Percentiles rank a stretch among this genome's conserved stretches.
Evolutionary conservation across 2,329 filamentous ascomycete species (phyloP).

Genomic region (Hymenoscyphus repandus): DNA sequence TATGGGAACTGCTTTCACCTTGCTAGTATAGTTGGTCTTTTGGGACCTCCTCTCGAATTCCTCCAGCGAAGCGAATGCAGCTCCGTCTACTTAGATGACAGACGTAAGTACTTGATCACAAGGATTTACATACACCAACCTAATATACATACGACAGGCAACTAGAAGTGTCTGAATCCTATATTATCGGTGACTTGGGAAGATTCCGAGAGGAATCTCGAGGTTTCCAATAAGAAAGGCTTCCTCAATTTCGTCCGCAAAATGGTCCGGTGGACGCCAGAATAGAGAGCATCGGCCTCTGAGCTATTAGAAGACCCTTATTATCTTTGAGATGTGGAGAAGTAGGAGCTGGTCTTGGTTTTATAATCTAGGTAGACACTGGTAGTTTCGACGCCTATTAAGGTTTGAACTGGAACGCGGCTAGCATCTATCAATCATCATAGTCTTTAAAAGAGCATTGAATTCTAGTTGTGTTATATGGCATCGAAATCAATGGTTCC

Average conservation of each 20-base stretch:
- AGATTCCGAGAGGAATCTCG: slow-evolving; percentile 20
- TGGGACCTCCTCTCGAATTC: slow-evolving; percentile 26
- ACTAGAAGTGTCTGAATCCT: slow-evolving; percentile 24
- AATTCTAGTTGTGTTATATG: too few species aligned
- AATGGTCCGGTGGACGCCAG: slow-evolving; percentile 22
- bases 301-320: slow-evolving; percentile 23
- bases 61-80: slow-evolving; percentile 23
- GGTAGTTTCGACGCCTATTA: too few species aligned
- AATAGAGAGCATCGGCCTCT: slow-evolving; percentile 19
- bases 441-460: too few species aligned
- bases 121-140: slow-evolving; percentile 12
- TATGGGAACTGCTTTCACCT: slow-evolving; percentile 24
- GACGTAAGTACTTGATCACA: slow-evolving; percentile 19
- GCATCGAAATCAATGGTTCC: too few species aligned
- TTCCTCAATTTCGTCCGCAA: slow-evolving; percentile 23
- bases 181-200: slow-evolving; percentile 18
- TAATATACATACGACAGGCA: slow-evolving; percentile 20
- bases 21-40: slow-evolving; percentile 25
- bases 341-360: too few species aligned
- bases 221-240: slow-evolving; percentile 16
- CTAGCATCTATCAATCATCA: too few species aligned
- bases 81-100: slow-evolving; percentile 25
- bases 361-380: too few species aligned
- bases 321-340: slow-evolving; percentile 15
- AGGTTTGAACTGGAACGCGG: too few species aligned